phyloP scores from a whole-genome alignment of 139 green algal species.

The Deuterostichococcus epilithicus region DNA sequence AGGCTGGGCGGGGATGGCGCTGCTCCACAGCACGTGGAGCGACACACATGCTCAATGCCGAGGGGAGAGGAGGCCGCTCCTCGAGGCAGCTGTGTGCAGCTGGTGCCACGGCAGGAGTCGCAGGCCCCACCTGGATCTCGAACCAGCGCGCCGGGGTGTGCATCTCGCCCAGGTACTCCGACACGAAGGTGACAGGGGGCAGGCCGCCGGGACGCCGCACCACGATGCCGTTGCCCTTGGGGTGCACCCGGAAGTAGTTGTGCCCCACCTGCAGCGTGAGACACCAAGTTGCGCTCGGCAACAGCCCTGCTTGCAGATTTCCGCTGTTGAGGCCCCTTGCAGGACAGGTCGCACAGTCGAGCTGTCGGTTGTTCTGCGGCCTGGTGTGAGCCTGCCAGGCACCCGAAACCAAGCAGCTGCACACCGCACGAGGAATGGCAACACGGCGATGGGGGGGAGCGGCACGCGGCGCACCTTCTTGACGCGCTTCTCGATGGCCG shows the following conservation, averaged over 20 bases:
- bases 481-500: conserved; percentile 40
- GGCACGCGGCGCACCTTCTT: conserved; percentile 23
- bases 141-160: conserved; percentile 92
- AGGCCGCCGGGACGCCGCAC: conserved; percentile 62
- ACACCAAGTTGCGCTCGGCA: no score
- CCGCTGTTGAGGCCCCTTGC: no score
- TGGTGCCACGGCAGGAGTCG: no score
- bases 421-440: no score
- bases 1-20: background rate
- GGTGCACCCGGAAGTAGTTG: conserved; percentile 84
- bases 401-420: no score
- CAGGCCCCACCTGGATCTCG: conserved; percentile 71
- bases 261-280: conserved; percentile 44
- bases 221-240: conserved; percentile 81
- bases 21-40: no score
- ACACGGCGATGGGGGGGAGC: no score
- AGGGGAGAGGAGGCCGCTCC: no score
- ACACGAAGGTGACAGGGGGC: conserved; percentile 74
- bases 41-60: no score
- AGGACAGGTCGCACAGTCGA: no score
- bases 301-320: no score
- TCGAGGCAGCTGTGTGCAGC: background rate
- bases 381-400: background rate
- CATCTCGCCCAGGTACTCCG: conserved; percentile 92
- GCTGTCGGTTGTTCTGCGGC: no score